A percentile compares a stretch with the other conserved stretches of the same genome.
Conservation (phyloP, 768 basidiomycete species). For the Hericium coralloides region DNA sequence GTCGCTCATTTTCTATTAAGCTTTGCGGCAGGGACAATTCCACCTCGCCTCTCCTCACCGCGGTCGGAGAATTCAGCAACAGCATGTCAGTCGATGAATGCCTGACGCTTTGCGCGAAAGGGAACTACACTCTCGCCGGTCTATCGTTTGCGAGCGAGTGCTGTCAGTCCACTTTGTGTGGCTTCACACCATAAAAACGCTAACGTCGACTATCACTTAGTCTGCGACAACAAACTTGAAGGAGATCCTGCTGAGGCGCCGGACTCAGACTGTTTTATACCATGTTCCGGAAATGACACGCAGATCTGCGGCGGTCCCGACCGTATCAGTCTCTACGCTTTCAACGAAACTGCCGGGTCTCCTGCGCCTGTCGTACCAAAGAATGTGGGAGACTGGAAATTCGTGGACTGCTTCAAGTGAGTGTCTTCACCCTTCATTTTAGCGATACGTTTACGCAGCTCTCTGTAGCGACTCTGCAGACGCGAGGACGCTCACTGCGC, state of each 20-base stretch:
- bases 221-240: neutral
- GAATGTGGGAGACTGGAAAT: slow-evolving; percentile 54
- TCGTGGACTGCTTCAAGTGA: slow-evolving; percentile 68
- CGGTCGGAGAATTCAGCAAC: too few species aligned
- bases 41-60: too few species aligned
- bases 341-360: neutral
- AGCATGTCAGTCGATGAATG: neutral
- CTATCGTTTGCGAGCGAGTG: neutral
- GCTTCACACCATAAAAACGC: neutral
- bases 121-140: neutral
- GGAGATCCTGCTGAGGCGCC: neutral
- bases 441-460: too few species aligned
- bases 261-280: neutral
- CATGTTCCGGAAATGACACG: neutral
- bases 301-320: neutral
- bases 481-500: too few species aligned
- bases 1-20: too few species aligned
- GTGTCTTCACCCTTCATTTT: slow-evolving; percentile 8
- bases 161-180: neutral
- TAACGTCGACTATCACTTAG: neutral
- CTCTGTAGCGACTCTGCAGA: too few species aligned
- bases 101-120: neutral
- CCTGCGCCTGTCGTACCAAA: neutral
- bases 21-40: too few species aligned
- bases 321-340: slow-evolving; percentile 12